A percentile compares a stretch with the other conserved stretches of the same genome.
phyloP scores from a whole-genome alignment of 2,329 filamentous ascomycete genomes.

The Aureobasidium subglaciale region DNA sequence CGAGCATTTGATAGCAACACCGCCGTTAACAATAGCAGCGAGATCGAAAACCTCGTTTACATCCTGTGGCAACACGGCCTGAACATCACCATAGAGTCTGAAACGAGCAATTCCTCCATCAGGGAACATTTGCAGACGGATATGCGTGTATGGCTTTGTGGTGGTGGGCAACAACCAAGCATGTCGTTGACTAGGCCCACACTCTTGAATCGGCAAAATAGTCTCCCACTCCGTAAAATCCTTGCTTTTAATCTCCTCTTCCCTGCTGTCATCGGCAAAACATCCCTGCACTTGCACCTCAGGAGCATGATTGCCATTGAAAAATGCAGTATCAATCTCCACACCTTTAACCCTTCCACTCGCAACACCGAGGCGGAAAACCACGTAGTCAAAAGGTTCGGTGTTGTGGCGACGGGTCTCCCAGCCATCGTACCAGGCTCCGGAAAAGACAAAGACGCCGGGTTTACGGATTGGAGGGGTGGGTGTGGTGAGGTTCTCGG shows the following conservation, averaged over 20 bases:
- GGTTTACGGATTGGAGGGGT: slow-evolving; percentile 49
- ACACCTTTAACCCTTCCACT: slow-evolving; percentile 66
- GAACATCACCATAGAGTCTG: slow-evolving; percentile 66
- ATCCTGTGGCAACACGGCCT: slow-evolving; percentile 67
- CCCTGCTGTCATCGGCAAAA: slow-evolving; percentile 57
- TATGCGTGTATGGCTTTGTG: slow-evolving; percentile 69
- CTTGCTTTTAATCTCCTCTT: slow-evolving; percentile 50
- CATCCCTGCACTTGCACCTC: slow-evolving; percentile 71
- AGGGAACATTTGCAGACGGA: slow-evolving; percentile 76
- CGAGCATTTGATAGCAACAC: slow-evolving; percentile 65
- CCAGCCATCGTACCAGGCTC: slow-evolving; percentile 60
- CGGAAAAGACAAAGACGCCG: slow-evolving; percentile 52
- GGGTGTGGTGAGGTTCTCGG: slow-evolving; percentile 52
- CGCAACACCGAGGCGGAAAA: slow-evolving; percentile 53
- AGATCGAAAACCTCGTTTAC: slow-evolving; percentile 63
- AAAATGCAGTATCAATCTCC: slow-evolving; percentile 75
- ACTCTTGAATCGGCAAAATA: slow-evolving; percentile 62
- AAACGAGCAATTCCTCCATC: slow-evolving; percentile 79
- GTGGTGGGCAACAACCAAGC: slow-evolving; percentile 57
- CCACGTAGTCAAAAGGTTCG: slow-evolving; percentile 52
- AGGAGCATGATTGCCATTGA: slow-evolving; percentile 75
- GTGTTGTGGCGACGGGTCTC: slow-evolving; percentile 56
- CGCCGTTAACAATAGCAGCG: slow-evolving; percentile 71
- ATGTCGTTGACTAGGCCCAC: slow-evolving; percentile 66
- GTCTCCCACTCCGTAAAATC: slow-evolving; percentile 55